Conservation (phyloP, 2,329 filamentous ascomycete genomes). For the Aspergillus hiratsukae region DNA sequence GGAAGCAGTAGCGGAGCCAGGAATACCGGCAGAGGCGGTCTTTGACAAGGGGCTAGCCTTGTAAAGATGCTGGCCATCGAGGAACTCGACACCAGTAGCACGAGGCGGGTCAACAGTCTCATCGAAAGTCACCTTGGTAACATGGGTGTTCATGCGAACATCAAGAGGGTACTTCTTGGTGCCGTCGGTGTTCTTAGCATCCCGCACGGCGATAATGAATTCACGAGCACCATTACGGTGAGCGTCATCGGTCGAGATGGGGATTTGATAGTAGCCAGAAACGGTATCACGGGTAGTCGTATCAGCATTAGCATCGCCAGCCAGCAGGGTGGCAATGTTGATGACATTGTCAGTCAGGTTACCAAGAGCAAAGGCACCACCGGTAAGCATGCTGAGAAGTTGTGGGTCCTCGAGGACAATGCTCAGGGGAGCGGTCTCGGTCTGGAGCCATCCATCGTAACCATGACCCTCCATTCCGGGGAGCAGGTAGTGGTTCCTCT, state of each 20-base stretch:
- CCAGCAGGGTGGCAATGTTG: conserved; percentile 46
- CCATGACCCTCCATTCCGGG: conserved; percentile 43
- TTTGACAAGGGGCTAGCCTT: conserved; percentile 39
- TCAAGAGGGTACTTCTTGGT: conserved; percentile 51
- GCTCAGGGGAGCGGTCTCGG: conserved; percentile 36
- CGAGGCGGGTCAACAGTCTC: conserved; percentile 32
- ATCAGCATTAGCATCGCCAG: conserved; percentile 51
- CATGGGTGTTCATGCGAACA: conserved; percentile 47
- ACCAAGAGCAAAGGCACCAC: conserved; percentile 50
- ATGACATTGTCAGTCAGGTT: conserved; percentile 39
- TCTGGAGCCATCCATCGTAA: conserved; percentile 23
- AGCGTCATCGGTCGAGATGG: conserved; percentile 43
- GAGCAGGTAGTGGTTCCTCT: conserved; percentile 51
- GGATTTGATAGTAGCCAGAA: conserved; percentile 56
- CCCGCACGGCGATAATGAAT: conserved; percentile 32
- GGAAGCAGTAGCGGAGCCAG: conserved; percentile 40
- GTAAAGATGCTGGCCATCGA: conserved; percentile 47
- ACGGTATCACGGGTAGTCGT: conserved; percentile 42
- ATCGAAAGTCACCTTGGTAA: conserved; percentile 46
- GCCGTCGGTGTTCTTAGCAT: conserved; percentile 22
- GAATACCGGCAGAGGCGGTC: conserved; percentile 23
- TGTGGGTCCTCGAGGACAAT: conserved; percentile 51
- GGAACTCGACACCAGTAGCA: conserved; percentile 49
- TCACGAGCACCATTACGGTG: conserved; percentile 35
- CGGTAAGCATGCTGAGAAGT: conserved; percentile 50